Evolutionary conservation across 257 asterid genomes (phyloP).

Genomic region (Nicotiana otophora): DNA sequence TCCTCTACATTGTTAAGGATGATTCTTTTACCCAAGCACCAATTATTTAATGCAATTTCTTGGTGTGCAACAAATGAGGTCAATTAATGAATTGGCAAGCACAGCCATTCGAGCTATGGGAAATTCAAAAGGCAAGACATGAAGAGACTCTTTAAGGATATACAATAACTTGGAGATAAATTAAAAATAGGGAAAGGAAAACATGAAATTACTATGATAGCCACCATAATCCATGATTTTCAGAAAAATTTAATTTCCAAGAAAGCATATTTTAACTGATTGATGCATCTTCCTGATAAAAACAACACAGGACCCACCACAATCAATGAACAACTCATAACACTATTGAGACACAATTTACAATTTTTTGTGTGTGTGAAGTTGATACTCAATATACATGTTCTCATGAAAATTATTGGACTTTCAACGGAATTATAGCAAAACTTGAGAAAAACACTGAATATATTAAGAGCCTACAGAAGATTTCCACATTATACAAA

Average conservation of each 20-base stretch:
- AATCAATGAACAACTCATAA: not conserved
- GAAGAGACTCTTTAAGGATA: not conserved
- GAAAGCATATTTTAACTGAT: not conserved
- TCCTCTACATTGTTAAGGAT: not conserved
- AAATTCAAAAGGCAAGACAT: not conserved
- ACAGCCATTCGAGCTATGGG: not conserved
- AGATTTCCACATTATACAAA: no score
- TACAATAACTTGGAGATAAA: not conserved
- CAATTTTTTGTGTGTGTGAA: not conserved
- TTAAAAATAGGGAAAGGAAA: not conserved
- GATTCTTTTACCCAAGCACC: not conserved
- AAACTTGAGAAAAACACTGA: not conserved
- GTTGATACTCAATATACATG: not conserved
- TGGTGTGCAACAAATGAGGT: not conserved
- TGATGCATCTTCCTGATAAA: constrained; percentile 1
- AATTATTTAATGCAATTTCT: not conserved
- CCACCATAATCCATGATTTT: not conserved
- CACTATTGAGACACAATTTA: not conserved
- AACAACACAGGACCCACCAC: not conserved
- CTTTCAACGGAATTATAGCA: not conserved
- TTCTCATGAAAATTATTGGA: not conserved
- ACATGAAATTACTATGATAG: not conserved
- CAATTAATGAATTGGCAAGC: not conserved
- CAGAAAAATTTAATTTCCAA: not conserved
- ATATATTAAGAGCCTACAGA: no score